Base-by-base conservation (phyloP, 176 grass and related monocot species). In the Themeda triandra region DNA sequence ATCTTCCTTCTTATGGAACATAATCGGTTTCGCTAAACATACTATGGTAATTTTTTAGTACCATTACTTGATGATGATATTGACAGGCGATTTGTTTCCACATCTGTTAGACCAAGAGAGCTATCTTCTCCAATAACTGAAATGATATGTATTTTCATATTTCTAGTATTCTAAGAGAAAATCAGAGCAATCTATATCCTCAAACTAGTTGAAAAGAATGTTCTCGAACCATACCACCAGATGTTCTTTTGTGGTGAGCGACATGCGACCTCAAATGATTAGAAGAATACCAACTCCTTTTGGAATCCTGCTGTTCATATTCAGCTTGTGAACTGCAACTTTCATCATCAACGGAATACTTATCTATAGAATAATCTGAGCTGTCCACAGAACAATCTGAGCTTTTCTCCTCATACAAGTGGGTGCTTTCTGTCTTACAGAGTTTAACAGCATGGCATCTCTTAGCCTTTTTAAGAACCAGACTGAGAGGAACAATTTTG, bases 401-500 rank as follows among this genome's bases (percentile, higher is more conserved):
- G 31, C 67, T 73, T 35, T 81, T 87, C 76, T 71, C 59, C 65
- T 78, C 81, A 51, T 31, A 87, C 31, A 80, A 80, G 28, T 68
- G 60, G 17, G 68, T 36, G 23, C 60, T 74, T 71, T 86, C 77
- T 71, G 62, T 70, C 64, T 87, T 89, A 59, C 62, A 62, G 72
- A 35, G 24, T 77, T 92, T 82, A 59, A 80, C 75, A 79, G 68
- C 37, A 68, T 66, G 85, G 27, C 79, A 80, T 92, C 73, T 92
- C 82, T 88, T 93, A 68, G 91, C 86, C 60, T 83, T 93, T 89
- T 88, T 88, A 51, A 98, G 91, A 90, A 98, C 78, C 68, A 90
- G 80, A 77, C 33, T 78, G 32, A 98, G 92, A 73, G 96, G 86
- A 90, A 95, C 78, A 51, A 98, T 98, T 90, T 98, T 98, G 48